phyloP scores from a whole-genome alignment of 176 grass and related monocot species.

The Eragrostis curvula region DNA sequence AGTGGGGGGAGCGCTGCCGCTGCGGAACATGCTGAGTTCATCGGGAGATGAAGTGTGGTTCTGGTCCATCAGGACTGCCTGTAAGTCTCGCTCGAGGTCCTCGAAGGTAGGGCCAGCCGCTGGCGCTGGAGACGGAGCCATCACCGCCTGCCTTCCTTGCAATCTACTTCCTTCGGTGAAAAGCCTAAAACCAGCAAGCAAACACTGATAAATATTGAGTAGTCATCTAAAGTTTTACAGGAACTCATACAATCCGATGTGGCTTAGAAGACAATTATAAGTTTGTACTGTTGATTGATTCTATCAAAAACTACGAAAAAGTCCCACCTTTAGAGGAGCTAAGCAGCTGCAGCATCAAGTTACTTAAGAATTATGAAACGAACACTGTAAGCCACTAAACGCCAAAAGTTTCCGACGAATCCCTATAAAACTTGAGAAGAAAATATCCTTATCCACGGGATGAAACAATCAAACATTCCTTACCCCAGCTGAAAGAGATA shows the following conservation, averaged over 20 bases:
- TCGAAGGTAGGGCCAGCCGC: slow-evolving; percentile 61
- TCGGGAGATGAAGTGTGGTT: slow-evolving; percentile 49
- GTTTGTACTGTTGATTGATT: neutral
- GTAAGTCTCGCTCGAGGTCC: slow-evolving; percentile 78
- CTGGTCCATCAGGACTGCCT: slow-evolving; percentile 79
- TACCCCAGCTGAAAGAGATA: neutral
- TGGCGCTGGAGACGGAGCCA: slow-evolving; percentile 48
- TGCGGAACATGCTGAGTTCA: slow-evolving; percentile 82
- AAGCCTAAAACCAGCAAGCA: slow-evolving; percentile 27
- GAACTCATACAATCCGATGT: neutral
- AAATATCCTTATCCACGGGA: slow-evolving; percentile 7
- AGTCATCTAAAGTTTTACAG: neutral
- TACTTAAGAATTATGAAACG: slow-evolving; percentile 29
- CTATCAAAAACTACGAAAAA: neutral
- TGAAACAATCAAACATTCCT: slow-evolving; percentile 1
- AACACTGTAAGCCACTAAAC: neutral
- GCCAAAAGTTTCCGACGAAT: neutral
- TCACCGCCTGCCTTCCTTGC: neutral
- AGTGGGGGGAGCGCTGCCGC: slow-evolving; percentile 88
- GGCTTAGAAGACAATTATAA: neutral
- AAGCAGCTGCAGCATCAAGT: slow-evolving; percentile 39
- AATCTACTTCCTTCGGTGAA: neutral
- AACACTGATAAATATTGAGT: neutral
- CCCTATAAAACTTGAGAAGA: neutral
- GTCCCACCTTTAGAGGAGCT: slow-evolving; percentile 1